Base-by-base conservation (phyloP, 345 rosid genomes). In the Eutrema heterophyllum region DNA sequence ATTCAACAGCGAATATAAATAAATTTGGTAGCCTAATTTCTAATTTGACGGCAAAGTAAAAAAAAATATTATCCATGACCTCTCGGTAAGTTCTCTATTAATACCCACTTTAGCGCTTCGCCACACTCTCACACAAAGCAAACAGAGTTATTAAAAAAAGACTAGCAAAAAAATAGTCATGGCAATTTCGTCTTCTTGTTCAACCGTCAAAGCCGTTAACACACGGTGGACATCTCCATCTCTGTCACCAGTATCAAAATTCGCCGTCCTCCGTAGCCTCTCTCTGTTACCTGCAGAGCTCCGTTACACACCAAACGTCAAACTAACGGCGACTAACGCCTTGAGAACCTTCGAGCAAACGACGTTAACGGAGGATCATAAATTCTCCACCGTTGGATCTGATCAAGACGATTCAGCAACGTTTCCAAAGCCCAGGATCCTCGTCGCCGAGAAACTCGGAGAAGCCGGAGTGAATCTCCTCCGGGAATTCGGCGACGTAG, bases 381-480 rank as follows among this genome's bases (percentile, higher is more conserved):
- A 26, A 4, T 14, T 43, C 63, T 64, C 76, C 26, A 72, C 68
- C 11, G 65, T 46, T 16, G 72, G 50, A 27, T 48, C 61, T 38
- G 79, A 45, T 4, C 10, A 35, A 51, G 67, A 68, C 1, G 52
- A 26, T 11, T 35, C 38, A 33, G 41, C 32, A 40, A 1, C 15
- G 53, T 36, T 46, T 45, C 30, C 61, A 14, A 70, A 30, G 70
- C 88, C 89, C 0, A 83, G 76, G 6, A 88, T 92, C 61, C 77
- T 92, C 54, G 88, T 92, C 60, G 83, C 96, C 69, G 96, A 89
- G 88, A 92, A 92, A 70, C 97, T 92, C 5, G 93, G 93, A 75
- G 84, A 84, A 27, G 88, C 91, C 11, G 97, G 97, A n/a, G 57
- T 92, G 40, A 67, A 80, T 56, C 81, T 89, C 62, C 76, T 89